Evolutionary conservation across 768 basidiomycete species (phyloP).

Genomic region (Russula brevipes): DNA sequence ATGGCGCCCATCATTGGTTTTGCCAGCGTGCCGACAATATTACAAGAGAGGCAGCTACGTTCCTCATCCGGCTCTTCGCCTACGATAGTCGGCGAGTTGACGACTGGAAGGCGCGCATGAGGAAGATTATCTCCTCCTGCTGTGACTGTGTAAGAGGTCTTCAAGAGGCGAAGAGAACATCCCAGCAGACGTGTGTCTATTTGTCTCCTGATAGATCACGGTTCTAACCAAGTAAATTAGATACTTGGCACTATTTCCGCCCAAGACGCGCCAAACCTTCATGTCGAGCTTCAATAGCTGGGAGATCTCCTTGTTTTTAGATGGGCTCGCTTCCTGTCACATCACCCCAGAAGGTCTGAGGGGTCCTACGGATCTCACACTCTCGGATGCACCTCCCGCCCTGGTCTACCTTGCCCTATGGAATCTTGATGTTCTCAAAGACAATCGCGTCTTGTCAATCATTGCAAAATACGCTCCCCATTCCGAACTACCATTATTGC

Average conservation of each 20-base stretch:
- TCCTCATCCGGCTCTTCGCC: constrained; percentile 77
- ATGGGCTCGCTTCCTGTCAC: constrained; percentile 38
- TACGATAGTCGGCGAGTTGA: constrained; percentile 57
- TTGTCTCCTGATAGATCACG: not conserved
- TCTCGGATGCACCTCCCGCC: constrained; percentile 45
- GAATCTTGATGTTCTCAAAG: constrained; percentile 53
- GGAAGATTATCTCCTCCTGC: constrained; percentile 56
- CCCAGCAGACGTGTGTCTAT: constrained; percentile 63
- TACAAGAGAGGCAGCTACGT: constrained; percentile 65
- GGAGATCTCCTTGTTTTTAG: constrained; percentile 52
- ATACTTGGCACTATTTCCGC: constrained; percentile 66
- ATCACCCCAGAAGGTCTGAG: constrained; percentile 25
- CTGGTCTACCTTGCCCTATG: constrained; percentile 58
- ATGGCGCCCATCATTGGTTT: constrained; percentile 64
- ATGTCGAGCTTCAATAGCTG: constrained; percentile 59
- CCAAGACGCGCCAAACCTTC: constrained; percentile 49
- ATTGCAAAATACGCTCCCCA: constrained; percentile 39
- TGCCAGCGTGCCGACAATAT: constrained; percentile 56
- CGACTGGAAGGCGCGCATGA: constrained; percentile 57
- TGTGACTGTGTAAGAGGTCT: constrained; percentile 64
- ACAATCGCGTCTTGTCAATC: constrained; percentile 42
- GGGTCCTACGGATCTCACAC: constrained; percentile 22
- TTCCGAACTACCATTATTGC: constrained; percentile 45
- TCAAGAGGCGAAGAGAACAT: constrained; percentile 56
- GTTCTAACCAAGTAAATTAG: constrained; percentile 37